A percentile compares a stretch with the other conserved stretches of the same genome.
These are phyloP conservation scores for Metschnikowia matae DNA, from an alignment of 805 yeast genomes.

Conservation along the genomic window DNA sequence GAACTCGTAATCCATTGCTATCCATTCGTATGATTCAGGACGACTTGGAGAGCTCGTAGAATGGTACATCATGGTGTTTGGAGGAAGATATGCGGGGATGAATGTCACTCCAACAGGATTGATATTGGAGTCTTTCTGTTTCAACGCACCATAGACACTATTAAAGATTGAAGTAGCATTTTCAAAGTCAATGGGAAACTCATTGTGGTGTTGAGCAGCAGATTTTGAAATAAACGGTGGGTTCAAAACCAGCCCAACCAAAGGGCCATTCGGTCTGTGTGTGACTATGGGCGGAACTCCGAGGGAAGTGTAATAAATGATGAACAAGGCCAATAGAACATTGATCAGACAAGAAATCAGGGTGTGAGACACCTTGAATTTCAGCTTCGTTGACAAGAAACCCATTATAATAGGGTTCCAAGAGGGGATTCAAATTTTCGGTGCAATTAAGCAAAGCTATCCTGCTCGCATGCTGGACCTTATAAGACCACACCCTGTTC, in stretches of 20 bases:
- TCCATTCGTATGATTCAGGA: slow-evolving; percentile 54
- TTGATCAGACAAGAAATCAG: not conserved
- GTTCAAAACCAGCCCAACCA: not conserved
- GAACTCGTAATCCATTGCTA: slow-evolving; percentile 62
- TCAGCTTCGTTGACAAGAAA: not conserved
- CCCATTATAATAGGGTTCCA: not conserved
- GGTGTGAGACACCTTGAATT: not conserved
- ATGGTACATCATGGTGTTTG: slow-evolving; percentile 56
- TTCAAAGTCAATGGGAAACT: slow-evolving; percentile 31
- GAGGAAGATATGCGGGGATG: slow-evolving; percentile 58
- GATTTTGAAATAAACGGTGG: not conserved
- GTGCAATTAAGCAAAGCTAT: not conserved
- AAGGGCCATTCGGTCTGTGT: not conserved
- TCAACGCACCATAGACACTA: slow-evolving; percentile 49
- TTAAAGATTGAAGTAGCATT: slow-evolving; percentile 58
- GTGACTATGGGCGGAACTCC: not conserved
- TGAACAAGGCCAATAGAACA: not conserved
- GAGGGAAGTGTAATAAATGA: not conserved
- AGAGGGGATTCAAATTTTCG: not conserved
- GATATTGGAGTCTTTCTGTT: slow-evolving; percentile 48
- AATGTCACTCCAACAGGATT: slow-evolving; percentile 55
- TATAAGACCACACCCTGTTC: too few species aligned
- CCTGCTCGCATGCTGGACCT: not conserved
- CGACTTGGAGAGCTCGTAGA: slow-evolving; percentile 39
- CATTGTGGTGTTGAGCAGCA: slow-evolving; percentile 2